Conservation (phyloP, 2,329 filamentous ascomycete species). For the Sporothrix brunneoviolacea region DNA sequence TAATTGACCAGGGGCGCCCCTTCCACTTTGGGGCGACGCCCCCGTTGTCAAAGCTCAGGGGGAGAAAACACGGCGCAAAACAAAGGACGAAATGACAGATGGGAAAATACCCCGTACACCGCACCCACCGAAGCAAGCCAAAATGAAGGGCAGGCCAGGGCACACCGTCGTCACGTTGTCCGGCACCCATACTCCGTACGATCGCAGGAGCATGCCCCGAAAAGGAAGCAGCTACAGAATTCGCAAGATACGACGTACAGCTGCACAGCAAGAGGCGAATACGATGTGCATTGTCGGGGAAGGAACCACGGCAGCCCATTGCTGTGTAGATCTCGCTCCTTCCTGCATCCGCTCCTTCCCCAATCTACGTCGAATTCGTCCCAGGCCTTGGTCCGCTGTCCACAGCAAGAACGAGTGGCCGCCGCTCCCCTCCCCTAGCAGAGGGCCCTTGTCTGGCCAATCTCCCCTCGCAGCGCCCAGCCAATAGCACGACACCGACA, state of each 20-base stretch:
- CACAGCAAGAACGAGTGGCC: too few relatives aligned
- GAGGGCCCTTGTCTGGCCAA: not conserved
- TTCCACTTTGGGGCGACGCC: not conserved
- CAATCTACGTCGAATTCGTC: too few relatives aligned
- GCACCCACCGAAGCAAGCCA: not conserved
- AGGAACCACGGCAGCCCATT: too few relatives aligned
- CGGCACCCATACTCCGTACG: too few relatives aligned
- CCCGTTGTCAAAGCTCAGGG: not conserved
- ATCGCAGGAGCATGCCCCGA: too few relatives aligned
- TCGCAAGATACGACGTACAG: too few relatives aligned
- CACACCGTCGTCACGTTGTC: not conserved
- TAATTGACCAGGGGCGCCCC: not conserved
- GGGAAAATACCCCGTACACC: not conserved
- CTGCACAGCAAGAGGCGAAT: too few relatives aligned
- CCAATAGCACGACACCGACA: constrained; percentile 5
- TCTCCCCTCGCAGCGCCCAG: not conserved
- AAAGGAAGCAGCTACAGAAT: constrained; percentile 2
- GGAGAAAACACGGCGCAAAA: not conserved
- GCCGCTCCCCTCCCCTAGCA: too few relatives aligned
- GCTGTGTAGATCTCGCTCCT: too few relatives aligned
- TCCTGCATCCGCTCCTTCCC: too few relatives aligned
- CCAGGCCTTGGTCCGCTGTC: too few relatives aligned
- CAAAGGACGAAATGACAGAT: not conserved
- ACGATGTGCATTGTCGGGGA: too few relatives aligned
- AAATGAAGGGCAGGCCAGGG: constrained; percentile 4